phyloP scores from a whole-genome alignment of 2,329 filamentous ascomycete genomes.

The Neobulgaria alba region DNA sequence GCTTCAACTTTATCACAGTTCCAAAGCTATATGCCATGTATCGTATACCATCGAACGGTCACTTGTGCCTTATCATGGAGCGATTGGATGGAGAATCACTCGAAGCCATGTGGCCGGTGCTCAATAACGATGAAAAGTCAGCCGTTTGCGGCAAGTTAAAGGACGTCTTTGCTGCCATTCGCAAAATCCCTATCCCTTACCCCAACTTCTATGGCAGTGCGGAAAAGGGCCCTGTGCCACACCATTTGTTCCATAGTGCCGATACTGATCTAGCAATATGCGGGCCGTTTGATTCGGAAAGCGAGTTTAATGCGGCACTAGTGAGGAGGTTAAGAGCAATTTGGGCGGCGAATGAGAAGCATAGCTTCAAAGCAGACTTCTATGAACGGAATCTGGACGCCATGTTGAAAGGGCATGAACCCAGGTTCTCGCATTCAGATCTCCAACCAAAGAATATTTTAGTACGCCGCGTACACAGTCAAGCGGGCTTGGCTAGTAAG shows the following conservation, averaged over 20 bases:
- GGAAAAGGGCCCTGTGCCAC: constrained; percentile 4
- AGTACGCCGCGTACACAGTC: constrained; percentile 1
- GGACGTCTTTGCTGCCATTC: constrained; percentile 3
- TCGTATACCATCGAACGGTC: constrained; percentile 3
- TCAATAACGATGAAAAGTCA: constrained; percentile 4
- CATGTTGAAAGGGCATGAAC: too few relatives aligned
- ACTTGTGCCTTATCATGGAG: constrained; percentile 5
- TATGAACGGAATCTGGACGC: too few relatives aligned
- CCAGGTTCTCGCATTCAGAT: constrained; percentile 2
- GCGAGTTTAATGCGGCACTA: too few relatives aligned
- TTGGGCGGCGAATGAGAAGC: too few relatives aligned
- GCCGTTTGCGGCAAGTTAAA: constrained; percentile 4
- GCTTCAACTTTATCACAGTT: constrained; percentile 2
- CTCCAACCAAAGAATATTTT: constrained; percentile 2
- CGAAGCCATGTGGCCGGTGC: constrained; percentile 3
- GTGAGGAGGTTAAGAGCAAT: too few relatives aligned
- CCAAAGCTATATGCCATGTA: constrained; percentile 6
- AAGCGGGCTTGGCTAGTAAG: constrained; percentile 1
- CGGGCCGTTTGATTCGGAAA: constrained; percentile 4
- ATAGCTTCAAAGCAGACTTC: too few relatives aligned
- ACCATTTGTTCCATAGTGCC: constrained; percentile 5
- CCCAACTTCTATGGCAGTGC: constrained; percentile 4
- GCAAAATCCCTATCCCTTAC: constrained; percentile 2
- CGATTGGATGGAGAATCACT: constrained; percentile 4
- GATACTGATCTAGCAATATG: constrained; percentile 1